Conservation (phyloP, 257 asterid species). For the Solanum rostratum region DNA sequence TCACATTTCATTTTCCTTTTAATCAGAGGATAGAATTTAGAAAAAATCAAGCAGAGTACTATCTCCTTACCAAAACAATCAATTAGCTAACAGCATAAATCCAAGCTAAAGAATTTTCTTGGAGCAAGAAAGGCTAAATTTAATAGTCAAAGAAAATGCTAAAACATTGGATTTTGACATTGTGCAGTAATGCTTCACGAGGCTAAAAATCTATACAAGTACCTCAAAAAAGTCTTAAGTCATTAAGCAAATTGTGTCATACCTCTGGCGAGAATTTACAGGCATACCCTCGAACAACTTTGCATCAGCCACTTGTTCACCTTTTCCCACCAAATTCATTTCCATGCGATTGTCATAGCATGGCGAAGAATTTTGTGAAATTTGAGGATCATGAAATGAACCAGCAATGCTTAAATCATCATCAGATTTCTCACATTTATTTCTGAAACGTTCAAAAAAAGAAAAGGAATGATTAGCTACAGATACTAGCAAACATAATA, state of each 20-base stretch:
- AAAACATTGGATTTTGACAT: neutral
- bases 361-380: slow-evolving; percentile 10
- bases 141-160: neutral
- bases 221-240: neutral
- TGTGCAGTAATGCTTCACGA: neutral
- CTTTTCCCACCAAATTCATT: slow-evolving; percentile 28
- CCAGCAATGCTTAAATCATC: slow-evolving; percentile 40
- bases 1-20: neutral
- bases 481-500: slow-evolving; percentile 1
- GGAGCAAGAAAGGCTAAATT: neutral
- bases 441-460: slow-evolving; percentile 24
- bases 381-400: slow-evolving; percentile 26
- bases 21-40: neutral
- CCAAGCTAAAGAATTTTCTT: neutral
- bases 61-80: neutral
- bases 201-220: neutral
- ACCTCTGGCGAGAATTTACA: slow-evolving; percentile 36
- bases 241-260: neutral
- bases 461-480: neutral
- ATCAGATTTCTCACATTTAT: slow-evolving; percentile 42
- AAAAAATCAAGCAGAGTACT: neutral
- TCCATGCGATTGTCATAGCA: slow-evolving; percentile 34
- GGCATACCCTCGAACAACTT: slow-evolving; percentile 34
- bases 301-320: slow-evolving; percentile 31
- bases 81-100: neutral